Evolutionary conservation across 2,329 filamentous ascomycete species (phyloP).

Genomic region (Penicillium sp.): DNA sequence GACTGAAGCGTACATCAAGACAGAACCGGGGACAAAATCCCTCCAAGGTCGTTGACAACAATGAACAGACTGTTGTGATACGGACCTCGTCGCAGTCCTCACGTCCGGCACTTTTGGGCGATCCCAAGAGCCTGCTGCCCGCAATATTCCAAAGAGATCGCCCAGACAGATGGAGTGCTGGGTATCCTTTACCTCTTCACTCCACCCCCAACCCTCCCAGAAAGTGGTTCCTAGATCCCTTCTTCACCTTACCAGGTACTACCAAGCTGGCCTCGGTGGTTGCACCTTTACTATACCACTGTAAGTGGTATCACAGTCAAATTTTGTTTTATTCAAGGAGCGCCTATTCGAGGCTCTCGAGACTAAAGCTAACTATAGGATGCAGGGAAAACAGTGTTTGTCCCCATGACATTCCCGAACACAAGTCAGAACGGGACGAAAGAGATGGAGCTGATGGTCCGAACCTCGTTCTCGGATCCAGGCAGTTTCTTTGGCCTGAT

Average conservation of each 20-base stretch:
- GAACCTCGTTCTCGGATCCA: conserved; percentile 36
- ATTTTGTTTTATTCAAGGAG: neutral
- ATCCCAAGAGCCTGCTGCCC: neutral
- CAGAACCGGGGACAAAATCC: conserved; percentile 20
- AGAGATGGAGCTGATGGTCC: conserved; percentile 34
- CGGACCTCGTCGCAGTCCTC: conserved; percentile 18
- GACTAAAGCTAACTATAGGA: conserved; percentile 16
- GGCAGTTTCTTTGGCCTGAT: conserved; percentile 44
- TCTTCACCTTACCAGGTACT: conserved; percentile 34
- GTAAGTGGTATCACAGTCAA: conserved; percentile 24
- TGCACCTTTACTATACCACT: conserved; percentile 35
- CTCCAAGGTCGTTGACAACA: conserved; percentile 2
- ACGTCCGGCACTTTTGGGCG: neutral
- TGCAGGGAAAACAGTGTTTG: conserved; percentile 36
- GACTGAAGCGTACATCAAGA: conserved; percentile 38
- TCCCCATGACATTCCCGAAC: conserved; percentile 43
- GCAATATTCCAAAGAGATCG: conserved; percentile 15
- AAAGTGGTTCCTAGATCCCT: conserved; percentile 37
- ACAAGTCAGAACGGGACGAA: conserved; percentile 26
- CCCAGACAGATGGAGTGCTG: conserved; percentile 20
- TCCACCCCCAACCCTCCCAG: conserved; percentile 22
- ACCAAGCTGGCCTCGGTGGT: conserved; percentile 28
- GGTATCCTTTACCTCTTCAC: conserved; percentile 17
- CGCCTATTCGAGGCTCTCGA: neutral
- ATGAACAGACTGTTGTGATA: conserved; percentile 17